A percentile compares a stretch with the other conserved stretches of the same genome.
Evolutionary conservation across 441 rosid species (phyloP).

Genomic region (Populus hybrid): DNA sequence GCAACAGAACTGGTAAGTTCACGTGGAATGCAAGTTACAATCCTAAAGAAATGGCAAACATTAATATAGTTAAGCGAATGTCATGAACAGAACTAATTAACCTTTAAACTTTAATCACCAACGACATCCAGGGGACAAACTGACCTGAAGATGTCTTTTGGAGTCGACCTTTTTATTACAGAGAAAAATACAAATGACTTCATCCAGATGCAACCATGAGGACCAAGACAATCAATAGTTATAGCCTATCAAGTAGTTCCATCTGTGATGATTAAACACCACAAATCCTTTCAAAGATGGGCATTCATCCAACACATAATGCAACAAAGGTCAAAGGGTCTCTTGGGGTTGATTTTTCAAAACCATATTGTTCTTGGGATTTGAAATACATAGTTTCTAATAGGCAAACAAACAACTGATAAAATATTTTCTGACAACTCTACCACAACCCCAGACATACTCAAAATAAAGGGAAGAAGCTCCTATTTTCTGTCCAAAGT

Average conservation of each 20-base stretch:
- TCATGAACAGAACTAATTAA: not conserved
- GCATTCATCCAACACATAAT: not conserved
- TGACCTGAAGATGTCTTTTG: not conserved
- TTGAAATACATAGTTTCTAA: too few species aligned
- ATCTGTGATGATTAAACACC: not conserved
- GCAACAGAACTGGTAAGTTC: not conserved
- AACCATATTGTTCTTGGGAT: not conserved
- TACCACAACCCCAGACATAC: not conserved
- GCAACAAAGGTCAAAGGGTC: not conserved
- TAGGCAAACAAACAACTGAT: not conserved
- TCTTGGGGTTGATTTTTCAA: not conserved
- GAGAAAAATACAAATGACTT: not conserved
- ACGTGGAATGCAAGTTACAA: not conserved
- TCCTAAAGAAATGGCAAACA: too few species aligned
- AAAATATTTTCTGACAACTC: not conserved
- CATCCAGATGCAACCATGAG: not conserved
- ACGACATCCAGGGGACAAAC: not conserved
- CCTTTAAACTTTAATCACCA: not conserved
- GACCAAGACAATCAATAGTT: not conserved
- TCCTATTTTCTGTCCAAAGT: not conserved
- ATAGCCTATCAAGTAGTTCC: not conserved
- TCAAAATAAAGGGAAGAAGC: not conserved
- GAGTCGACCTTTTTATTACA: not conserved
- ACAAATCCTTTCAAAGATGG: not conserved
- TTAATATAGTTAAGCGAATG: not conserved